phyloP scores from a whole-genome alignment of 352 stramenopile genomes.

The Phytophthora brassicae region DNA sequence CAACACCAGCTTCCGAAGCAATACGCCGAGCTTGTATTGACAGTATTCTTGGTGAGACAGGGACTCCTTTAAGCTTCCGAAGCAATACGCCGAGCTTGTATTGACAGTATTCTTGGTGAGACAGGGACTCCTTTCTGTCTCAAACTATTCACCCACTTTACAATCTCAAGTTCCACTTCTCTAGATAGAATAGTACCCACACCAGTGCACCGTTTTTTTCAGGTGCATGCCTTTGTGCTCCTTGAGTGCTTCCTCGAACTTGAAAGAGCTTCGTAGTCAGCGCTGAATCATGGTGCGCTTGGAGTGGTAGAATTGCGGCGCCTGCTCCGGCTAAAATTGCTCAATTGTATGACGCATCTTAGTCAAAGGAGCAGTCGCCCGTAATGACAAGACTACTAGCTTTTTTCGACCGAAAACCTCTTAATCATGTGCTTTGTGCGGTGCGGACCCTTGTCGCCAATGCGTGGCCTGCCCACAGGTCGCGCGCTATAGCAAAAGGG shows the following conservation, averaged over 20 bases:
- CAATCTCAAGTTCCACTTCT: conserved; percentile 1
- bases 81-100: neutral
- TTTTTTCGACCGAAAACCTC: conserved; percentile 4
- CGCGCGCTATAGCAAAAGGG: neutral
- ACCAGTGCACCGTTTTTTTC: conserved; percentile 8
- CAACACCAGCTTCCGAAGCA: neutral
- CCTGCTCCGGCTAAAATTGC: neutral
- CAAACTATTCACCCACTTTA: conserved; percentile 1
- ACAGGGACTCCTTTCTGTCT: conserved; percentile 1
- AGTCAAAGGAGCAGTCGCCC: neutral
- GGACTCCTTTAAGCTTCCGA: too few relatives aligned
- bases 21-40: neutral
- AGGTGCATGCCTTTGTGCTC: neutral
- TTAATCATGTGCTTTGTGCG: neutral
- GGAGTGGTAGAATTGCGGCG: neutral
- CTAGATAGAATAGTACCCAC: conserved; percentile 2
- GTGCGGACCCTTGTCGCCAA: neutral
- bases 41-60: conserved; percentile 4
- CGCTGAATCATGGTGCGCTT: neutral
- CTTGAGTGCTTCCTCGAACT: neutral
- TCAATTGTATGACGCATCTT: conserved; percentile 1
- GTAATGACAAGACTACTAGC: neutral
- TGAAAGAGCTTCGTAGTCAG: neutral
- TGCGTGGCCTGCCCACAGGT: neutral
- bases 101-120: conserved; percentile 3